Base-by-base conservation (phyloP, 169 alveolate species). In the Plasmodium vivax region DNA sequence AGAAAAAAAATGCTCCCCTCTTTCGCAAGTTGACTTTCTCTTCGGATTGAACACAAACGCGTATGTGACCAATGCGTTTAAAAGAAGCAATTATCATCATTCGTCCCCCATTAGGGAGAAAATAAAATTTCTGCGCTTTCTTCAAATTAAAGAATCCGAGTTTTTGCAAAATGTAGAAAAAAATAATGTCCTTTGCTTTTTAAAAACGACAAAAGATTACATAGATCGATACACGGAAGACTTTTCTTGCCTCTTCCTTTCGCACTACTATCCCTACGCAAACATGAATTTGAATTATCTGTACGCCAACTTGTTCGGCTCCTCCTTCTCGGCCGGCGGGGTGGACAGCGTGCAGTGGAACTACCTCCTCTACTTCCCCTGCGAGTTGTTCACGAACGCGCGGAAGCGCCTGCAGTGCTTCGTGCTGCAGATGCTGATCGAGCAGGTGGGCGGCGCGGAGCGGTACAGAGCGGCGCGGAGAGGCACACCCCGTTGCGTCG, bases 141-240 rank as follows among this genome's bases (percentile, higher is more conserved):
- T 87, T 14, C 93, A 87, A 87, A 51, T 87, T 14, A 87, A 87
- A 75, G 93, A 87, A 77, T 30, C 32, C 2, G 38, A 47, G 45
- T 87, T 75, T 87, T 0, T 71, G 16, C 93, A 87, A 54, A 87
- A 87, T 58, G 81, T 87, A 8, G 85, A 74, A 12, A 87, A 87
- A 36, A 87, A 87, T 58, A 74, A 87, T 77, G 45, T 7, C 9
- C 72, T 87, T 10, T 87, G 4, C 71, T 87, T 32, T 75, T 79
- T 87, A 41, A 87, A 87, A 56, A 79, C 34, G 7, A n/a, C 51
- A 1, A 87, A 56, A 75, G 85, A 87, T 87, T 87, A 87, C 16
- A 87, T 87, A 19, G 93, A 87, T 87, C 43, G 85, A 32, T 87
- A 87, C 71, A 27, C 82, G 5, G 87, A 87, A 71, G 85, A 87